These are phyloP conservation scores for Oryza nivara DNA, from an alignment of 176 grass and related monocot species.

Conservation along the genomic window DNA sequence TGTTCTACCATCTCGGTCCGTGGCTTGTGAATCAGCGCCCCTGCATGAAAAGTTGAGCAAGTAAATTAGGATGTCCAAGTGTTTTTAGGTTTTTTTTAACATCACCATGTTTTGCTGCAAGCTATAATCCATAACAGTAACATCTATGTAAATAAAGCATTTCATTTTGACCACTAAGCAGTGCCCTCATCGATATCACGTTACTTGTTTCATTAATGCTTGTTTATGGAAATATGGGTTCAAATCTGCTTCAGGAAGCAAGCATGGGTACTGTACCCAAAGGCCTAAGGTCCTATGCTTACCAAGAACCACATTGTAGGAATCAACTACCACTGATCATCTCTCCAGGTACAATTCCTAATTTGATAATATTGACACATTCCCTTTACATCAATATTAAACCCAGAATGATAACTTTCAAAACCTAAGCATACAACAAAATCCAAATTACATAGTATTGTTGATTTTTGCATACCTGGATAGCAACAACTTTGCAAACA, in stretches of 20 bases:
- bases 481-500: slow-evolving; percentile 68
- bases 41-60: slow-evolving; percentile 46
- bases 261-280: too few species aligned
- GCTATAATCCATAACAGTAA: background rate
- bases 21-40: slow-evolving; percentile 71
- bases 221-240: background rate
- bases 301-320: background rate
- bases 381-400: background rate
- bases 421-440: background rate
- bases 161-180: background rate
- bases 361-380: background rate
- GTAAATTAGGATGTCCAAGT: background rate
- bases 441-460: background rate
- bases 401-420: background rate
- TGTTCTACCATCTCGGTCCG: slow-evolving; percentile 69
- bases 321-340: background rate
- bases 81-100: background rate
- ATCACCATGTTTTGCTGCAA: background rate
- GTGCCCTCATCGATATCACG: background rate
- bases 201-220: background rate
- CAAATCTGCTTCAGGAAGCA: too few species aligned
- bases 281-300: background rate
- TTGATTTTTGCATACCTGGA: slow-evolving; percentile 63
- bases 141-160: background rate
- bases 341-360: background rate